Evolutionary conservation across 495 filamentous ascomycete genomes (phyloP).

Genomic region (Xylaria acuta): DNA sequence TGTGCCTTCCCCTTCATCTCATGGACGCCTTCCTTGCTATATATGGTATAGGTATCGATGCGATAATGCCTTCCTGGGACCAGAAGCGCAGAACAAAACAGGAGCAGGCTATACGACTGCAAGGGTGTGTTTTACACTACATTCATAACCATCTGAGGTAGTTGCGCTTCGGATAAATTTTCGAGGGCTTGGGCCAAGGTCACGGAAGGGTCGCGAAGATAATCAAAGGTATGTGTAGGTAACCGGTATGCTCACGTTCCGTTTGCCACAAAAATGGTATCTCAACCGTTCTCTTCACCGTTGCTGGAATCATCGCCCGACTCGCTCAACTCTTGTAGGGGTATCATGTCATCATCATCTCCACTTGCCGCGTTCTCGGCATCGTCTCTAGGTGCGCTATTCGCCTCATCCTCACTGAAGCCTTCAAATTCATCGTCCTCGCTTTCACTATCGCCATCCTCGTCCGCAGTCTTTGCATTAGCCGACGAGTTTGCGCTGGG

Average conservation of each 20-base stretch:
- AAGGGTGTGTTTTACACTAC: not conserved
- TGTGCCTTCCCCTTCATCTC: slow-evolving; percentile 3
- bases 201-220: not conserved
- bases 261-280: slow-evolving; percentile 11
- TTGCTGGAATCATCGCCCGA: slow-evolving; percentile 49
- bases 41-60: not conserved
- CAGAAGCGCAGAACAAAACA: not conserved
- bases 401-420: slow-evolving; percentile 33
- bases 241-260: slow-evolving; percentile 22
- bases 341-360: slow-evolving; percentile 58
- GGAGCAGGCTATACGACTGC: not conserved
- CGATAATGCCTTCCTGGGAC: not conserved
- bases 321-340: slow-evolving; percentile 58
- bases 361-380: slow-evolving; percentile 44
- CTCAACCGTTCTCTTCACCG: slow-evolving; percentile 42
- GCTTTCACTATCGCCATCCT: slow-evolving; percentile 38
- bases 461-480: slow-evolving; percentile 36
- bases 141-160: no score
- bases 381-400: slow-evolving; percentile 26
- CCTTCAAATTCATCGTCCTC: slow-evolving; percentile 36
- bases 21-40: not conserved
- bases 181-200: not conserved
- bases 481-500: slow-evolving; percentile 36
- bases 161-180: not conserved
- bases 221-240: not conserved